Conservation (phyloP, 1,139 yeast genomes). For the Saccharomyces pastorianus region DNA sequence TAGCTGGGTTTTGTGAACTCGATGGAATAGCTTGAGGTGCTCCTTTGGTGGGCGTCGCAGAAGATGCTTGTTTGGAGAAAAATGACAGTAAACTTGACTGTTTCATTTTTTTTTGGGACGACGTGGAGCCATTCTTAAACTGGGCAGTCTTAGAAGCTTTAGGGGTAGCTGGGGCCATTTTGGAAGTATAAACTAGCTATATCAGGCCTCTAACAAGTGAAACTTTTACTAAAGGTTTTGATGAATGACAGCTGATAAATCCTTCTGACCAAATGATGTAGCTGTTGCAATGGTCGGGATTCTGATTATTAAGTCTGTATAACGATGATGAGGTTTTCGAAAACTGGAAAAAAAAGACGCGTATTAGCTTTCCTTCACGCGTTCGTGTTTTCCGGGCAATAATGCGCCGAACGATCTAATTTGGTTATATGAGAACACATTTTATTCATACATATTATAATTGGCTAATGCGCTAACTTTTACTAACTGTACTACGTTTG, state of each 20-base stretch:
- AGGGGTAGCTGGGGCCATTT: slow-evolving; percentile 22
- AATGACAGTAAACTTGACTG: slow-evolving; percentile 53
- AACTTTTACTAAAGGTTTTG: no score
- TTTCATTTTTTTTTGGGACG: slow-evolving; percentile 37
- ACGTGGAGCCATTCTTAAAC: slow-evolving; percentile 10
- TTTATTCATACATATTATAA: no score
- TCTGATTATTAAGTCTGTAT: not conserved
- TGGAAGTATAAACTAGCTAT: not conserved
- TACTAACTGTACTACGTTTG: no score
- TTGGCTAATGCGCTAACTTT: no score
- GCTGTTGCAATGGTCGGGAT: not conserved
- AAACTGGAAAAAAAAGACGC: not conserved
- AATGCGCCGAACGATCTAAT: no score
- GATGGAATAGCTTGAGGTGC: slow-evolving; percentile 5
- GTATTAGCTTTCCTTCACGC: not conserved
- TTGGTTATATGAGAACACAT: no score
- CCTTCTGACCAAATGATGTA: no score
- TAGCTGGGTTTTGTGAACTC: slow-evolving; percentile 16
- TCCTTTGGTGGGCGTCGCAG: slow-evolving; percentile 8
- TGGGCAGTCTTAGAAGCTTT: slow-evolving; percentile 10
- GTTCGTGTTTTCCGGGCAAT: not conserved
- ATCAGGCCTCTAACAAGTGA: no score
- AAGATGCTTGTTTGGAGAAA: slow-evolving; percentile 33
- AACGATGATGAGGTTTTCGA: not conserved
- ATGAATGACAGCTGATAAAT: not conserved